Base-by-base conservation (phyloP, 2,329 filamentous ascomycete genomes). In the Xylariaceae sp. region DNA sequence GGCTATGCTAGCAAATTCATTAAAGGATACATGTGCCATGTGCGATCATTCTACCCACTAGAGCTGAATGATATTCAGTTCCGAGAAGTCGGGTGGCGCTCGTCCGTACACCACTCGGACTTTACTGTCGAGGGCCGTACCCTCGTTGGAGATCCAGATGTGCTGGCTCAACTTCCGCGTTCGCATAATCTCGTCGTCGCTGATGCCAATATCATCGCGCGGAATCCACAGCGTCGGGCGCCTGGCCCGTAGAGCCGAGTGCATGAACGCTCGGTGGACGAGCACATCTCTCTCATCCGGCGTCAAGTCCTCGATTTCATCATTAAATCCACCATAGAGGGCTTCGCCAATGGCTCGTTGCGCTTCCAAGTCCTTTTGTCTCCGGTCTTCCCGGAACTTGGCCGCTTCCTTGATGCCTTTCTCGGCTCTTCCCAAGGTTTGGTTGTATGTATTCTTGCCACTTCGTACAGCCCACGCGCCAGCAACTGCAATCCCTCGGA, bases 141-240 rank as follows among this genome's bases (percentile, higher is more conserved):
- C 92, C 72, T 95, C 89, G 73, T 97, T 97, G 68, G 90, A 96
- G 71, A 97, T 92, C 89, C 92, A 96, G 55, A 97, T 88, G 62
- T 85, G 80, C 60, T 89, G 84, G 70, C 88, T 93, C 72, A 92
- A 89, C 52, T 81, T 80, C 64, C 87, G 82, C 5, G 92, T 96
- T 42, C 89, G 81, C 69, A 81, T 81, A 50, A 97, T 88, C 77
- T 99, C 94, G 67, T 97, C 93, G 67, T 96, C 91, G 65, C 89
- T 92, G 59, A 99, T 84, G 4, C 94, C 94, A 4, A 97, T 75
- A 66, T 94, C 89, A 70, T 99, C 94, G 9, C 88, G 85, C 0
- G 94, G 94, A 50, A 99, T 90, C 94, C 94, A 99, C 30, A 99
- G 87, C 0, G 90, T 90, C 0, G 94, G 94, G 56, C 92, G 83